Evolutionary conservation across 192 early-diverging fungal species (phyloP).

Genomic region (Nowakowskiella sp.): DNA sequence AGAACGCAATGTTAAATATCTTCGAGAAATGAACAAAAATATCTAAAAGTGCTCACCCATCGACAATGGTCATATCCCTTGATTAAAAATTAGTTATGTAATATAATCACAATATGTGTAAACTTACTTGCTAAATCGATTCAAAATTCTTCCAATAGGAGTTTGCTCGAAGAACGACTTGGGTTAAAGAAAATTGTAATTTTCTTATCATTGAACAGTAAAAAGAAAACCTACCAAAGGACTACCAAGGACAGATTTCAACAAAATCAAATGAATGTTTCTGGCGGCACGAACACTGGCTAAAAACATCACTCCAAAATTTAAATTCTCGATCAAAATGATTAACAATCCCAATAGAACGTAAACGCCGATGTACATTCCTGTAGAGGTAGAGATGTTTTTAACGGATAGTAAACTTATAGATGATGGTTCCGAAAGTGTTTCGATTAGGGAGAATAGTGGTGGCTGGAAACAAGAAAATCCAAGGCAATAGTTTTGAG

Average conservation of each 20-base stretch:
- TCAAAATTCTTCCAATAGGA: slow-evolving; percentile 47
- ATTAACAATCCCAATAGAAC: slow-evolving; percentile 16
- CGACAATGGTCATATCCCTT: slow-evolving; percentile 13
- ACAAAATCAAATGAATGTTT: slow-evolving; percentile 22
- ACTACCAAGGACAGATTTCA: slow-evolving; percentile 26
- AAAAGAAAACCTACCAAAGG: slow-evolving; percentile 44
- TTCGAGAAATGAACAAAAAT: neutral
- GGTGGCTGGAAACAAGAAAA: neutral
- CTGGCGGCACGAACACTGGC: slow-evolving; percentile 22
- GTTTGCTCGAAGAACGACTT: too few relatives aligned
- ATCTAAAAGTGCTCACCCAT: slow-evolving; percentile 3
- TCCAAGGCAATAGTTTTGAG: too few relatives aligned
- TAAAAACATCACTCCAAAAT: slow-evolving; percentile 5
- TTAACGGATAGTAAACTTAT: neutral
- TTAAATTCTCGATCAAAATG: slow-evolving; percentile 15
- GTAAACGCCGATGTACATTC: slow-evolving; percentile 27
- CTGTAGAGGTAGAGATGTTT: neutral
- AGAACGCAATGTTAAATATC: slow-evolving; percentile 36
- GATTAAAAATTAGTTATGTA: slow-evolving; percentile 6
- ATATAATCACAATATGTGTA: slow-evolving; percentile 46
- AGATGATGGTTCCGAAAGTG: neutral
- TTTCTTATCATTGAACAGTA: slow-evolving; percentile 32
- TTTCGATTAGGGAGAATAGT: neutral
- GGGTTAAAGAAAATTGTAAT: slow-evolving; percentile 12
- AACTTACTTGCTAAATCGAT: slow-evolving; percentile 84